Percentiles rank a stretch among this genome's conserved stretches.
Evolutionary conservation across 73 alveolate species (phyloP).

Genomic region (Symbiodinium natans): DNA sequence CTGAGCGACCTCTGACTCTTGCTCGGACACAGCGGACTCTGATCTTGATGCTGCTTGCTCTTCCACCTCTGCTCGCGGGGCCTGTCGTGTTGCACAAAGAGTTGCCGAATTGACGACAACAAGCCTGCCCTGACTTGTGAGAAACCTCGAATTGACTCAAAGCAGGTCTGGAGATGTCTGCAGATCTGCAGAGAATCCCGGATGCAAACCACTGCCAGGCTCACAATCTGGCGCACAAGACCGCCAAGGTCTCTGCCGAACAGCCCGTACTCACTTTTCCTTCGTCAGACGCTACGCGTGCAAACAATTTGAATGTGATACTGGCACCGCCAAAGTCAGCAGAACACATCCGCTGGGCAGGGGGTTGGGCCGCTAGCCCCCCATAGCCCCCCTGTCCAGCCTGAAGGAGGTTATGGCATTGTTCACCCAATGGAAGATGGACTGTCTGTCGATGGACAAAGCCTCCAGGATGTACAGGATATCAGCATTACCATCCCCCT

Average conservation of each 20-base stretch:
- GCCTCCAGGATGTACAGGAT: neutral
- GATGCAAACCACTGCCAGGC: neutral
- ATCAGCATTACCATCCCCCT: no score
- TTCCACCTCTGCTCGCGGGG: no score
- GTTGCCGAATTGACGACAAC: neutral
- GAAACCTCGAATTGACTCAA: neutral
- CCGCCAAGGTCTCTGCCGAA: neutral
- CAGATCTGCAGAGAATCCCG: neutral
- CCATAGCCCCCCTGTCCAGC: neutral
- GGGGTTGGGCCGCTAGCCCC: no score
- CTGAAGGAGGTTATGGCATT: constrained; percentile 30
- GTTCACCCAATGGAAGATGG: constrained; percentile 47
- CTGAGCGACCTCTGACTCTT: neutral
- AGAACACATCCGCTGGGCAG: no score
- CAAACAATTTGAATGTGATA: neutral
- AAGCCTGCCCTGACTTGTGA: neutral
- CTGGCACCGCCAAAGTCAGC: no score
- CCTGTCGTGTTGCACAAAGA: no score
- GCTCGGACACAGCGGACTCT: neutral
- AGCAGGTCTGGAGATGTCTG: neutral
- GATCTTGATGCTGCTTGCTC: neutral
- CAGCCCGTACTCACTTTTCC: neutral
- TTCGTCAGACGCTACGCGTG: neutral
- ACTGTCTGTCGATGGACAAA: constrained; percentile 11
- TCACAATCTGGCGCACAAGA: neutral